Conservation (phyloP, 805 yeast species). For the Starmerella etchellsii region DNA sequence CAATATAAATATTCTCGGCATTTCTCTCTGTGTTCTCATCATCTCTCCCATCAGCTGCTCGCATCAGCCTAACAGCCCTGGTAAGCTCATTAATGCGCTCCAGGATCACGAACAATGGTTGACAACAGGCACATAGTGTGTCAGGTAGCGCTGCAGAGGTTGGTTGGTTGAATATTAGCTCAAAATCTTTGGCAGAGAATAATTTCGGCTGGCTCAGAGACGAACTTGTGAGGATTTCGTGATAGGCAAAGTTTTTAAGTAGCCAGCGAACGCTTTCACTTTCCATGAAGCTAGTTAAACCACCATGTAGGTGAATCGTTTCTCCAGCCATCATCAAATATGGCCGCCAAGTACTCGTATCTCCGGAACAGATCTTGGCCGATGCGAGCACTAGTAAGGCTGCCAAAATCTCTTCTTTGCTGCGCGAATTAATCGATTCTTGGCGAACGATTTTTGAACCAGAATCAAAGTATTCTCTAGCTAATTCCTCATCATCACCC, state of each 20-base stretch:
- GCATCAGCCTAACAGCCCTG: slow-evolving; percentile 30
- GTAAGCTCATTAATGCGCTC: slow-evolving; percentile 58
- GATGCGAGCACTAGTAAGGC: slow-evolving; percentile 55
- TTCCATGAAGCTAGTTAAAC: slow-evolving; percentile 38
- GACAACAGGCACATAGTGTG: slow-evolving; percentile 61
- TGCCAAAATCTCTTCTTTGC: slow-evolving; percentile 39
- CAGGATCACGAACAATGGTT: slow-evolving; percentile 49
- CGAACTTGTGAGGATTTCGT: slow-evolving; percentile 58
- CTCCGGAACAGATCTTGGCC: slow-evolving; percentile 77
- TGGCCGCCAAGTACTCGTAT: slow-evolving; percentile 61
- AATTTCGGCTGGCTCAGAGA: slow-evolving; percentile 45
- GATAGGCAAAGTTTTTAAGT: slow-evolving; percentile 67
- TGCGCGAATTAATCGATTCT: slow-evolving; percentile 11
- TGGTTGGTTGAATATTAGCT: slow-evolving; percentile 12
- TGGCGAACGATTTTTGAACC: slow-evolving; percentile 19
- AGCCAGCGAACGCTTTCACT: slow-evolving; percentile 56
- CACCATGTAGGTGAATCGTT: slow-evolving; percentile 49
- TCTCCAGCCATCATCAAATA: slow-evolving; percentile 55
- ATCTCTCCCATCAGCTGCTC: slow-evolving; percentile 11
- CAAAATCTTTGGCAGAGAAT: slow-evolving; percentile 34
- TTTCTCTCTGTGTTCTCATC: slow-evolving; percentile 4
- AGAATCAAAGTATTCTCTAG: slow-evolving; percentile 19
- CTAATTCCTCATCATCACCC: slow-evolving; percentile 24
- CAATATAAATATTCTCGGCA: slow-evolving; percentile 14
- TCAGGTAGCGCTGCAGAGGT: slow-evolving; percentile 34